Percentiles rank a stretch among this genome's conserved stretches.
phyloP scores from a whole-genome alignment of 1,284 basidiomycete genomes.

The Clitocybe nebularis region DNA sequence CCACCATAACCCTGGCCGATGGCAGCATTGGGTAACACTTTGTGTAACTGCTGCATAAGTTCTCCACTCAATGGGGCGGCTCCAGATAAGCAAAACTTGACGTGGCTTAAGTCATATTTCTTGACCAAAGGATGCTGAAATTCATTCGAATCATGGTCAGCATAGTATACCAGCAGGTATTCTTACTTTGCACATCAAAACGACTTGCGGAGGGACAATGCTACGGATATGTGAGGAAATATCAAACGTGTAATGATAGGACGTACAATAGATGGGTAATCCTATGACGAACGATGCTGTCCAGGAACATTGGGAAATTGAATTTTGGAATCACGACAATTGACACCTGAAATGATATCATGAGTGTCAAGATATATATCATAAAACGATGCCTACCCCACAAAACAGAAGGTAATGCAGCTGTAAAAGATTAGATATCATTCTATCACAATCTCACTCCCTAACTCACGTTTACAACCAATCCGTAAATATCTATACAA shows the following conservation, averaged over 20 bases:
- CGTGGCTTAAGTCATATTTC: slow-evolving; percentile 34
- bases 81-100: slow-evolving; percentile 41
- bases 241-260: background rate
- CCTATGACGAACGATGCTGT: slow-evolving; percentile 33
- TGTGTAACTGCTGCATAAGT: slow-evolving; percentile 29
- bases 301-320: slow-evolving; percentile 34
- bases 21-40: slow-evolving; percentile 37
- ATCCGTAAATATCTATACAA: slow-evolving; percentile 42
- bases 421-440: slow-evolving; percentile 22
- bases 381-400: slow-evolving; percentile 28
- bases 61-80: slow-evolving; percentile 45
- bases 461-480: slow-evolving; percentile 38
- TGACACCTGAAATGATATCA: slow-evolving; percentile 26
- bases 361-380: slow-evolving; percentile 2
- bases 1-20: slow-evolving; percentile 47
- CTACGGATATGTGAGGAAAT: slow-evolving; percentile 21
- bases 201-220: slow-evolving; percentile 44
- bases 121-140: slow-evolving; percentile 32
- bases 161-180: slow-evolving; percentile 2
- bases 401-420: slow-evolving; percentile 40
- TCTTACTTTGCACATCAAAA: slow-evolving; percentile 48
- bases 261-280: slow-evolving; percentile 38
- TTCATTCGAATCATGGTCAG: slow-evolving; percentile 4
- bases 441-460: background rate
- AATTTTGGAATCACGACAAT: slow-evolving; percentile 44